Percentiles rank a stretch among this genome's conserved stretches.
Evolutionary conservation across 1,139 yeast genomes (phyloP).

Genomic region (Geotrichum siamense): DNA sequence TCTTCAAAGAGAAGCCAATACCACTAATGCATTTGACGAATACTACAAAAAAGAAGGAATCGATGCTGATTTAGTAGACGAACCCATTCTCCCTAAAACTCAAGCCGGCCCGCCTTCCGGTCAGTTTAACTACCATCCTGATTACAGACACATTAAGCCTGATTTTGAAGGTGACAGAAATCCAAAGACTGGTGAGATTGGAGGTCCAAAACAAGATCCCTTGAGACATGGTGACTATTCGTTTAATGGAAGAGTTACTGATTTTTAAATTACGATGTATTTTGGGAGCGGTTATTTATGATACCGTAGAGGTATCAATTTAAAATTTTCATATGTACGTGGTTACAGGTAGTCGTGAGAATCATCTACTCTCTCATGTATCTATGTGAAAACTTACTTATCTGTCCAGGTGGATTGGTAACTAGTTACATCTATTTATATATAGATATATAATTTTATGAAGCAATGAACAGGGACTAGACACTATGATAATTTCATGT

Average conservation of each 20-base stretch:
- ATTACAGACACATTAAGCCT: constrained; percentile 69
- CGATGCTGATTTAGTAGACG: constrained; percentile 31
- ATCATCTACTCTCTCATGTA: no score
- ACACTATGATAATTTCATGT: no score
- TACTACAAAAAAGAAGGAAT: constrained; percentile 55
- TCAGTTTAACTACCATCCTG: constrained; percentile 57
- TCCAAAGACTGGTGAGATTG: constrained; percentile 90
- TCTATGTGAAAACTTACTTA: no score
- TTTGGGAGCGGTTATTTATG: no score
- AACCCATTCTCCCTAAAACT: constrained; percentile 37
- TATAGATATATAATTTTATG: no score
- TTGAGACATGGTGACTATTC: constrained; percentile 89
- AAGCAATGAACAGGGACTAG: no score
- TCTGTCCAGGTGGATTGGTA: no score
- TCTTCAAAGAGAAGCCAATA: constrained; percentile 70
- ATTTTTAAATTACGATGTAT: no score
- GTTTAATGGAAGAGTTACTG: constrained; percentile 93
- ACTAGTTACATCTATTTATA: no score
- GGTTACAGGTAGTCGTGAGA: no score
- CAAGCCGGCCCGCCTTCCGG: constrained; percentile 54
- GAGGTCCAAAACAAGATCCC: constrained; percentile 99
- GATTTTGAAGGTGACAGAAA: constrained; percentile 94
- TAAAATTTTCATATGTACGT: no score
- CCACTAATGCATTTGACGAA: constrained; percentile 57
- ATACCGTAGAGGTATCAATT: no score